phyloP scores from a whole-genome alignment of 768 basidiomycete genomes.

The Peribolospora kevripleyi region DNA sequence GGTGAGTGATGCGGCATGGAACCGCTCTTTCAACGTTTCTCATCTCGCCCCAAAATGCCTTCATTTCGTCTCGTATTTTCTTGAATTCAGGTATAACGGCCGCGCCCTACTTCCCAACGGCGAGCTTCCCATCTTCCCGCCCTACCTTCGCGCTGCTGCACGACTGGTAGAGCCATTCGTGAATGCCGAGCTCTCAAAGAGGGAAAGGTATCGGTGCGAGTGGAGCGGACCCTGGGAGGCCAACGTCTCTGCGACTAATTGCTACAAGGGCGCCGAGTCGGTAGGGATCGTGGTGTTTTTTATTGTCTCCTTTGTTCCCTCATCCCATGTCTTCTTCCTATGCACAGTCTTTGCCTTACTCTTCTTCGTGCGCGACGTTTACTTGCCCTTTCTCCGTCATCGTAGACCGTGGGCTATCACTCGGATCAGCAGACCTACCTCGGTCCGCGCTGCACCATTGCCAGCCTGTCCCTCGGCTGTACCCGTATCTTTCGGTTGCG shows the following conservation, averaged over 20 bases:
- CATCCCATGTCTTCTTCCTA: not conserved
- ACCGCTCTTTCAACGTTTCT: no score
- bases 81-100: no score
- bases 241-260: slow-evolving; percentile 14
- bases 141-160: no score
- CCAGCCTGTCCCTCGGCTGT: slow-evolving; percentile 13
- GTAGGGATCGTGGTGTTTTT: not conserved
- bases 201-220: slow-evolving; percentile 5
- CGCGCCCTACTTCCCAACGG: no score
- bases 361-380: not conserved
- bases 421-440: slow-evolving; percentile 13
- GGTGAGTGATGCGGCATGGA: no score
- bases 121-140: no score
- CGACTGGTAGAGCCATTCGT: no score
- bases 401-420: slow-evolving; percentile 10
- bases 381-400: not conserved
- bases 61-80: no score
- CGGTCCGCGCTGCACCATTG: slow-evolving; percentile 13
- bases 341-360: not conserved
- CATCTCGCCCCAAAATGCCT: no score
- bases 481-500: slow-evolving; percentile 12
- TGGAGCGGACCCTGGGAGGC: slow-evolving; percentile 11
- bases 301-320: not conserved
- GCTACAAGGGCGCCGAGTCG: slow-evolving; percentile 9
- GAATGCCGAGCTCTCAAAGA: no score